These are phyloP conservation scores for Paulownia fortunei DNA, from an alignment of 257 asterid genomes.

Conservation along the genomic window DNA sequence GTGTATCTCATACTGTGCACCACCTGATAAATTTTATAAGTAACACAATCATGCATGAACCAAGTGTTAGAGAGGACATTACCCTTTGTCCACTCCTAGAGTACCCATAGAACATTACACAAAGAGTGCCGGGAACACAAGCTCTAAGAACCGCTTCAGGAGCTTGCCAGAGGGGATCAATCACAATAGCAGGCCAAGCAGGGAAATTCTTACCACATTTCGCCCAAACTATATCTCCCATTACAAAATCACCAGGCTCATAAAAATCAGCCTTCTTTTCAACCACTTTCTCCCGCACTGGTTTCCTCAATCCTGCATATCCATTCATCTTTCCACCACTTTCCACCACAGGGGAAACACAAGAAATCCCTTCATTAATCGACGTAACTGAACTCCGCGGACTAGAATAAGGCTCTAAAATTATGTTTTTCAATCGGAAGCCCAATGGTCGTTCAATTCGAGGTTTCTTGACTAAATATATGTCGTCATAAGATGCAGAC, in stretches of 20 bases:
- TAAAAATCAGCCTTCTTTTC: constrained; percentile 59
- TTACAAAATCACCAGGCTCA: constrained; percentile 62
- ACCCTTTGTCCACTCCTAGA: constrained; percentile 81
- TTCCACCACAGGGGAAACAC: constrained; percentile 49
- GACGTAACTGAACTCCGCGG: constrained; percentile 67
- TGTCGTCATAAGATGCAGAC: constrained; percentile 33
- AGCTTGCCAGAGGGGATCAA: constrained; percentile 80
- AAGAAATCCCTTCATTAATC: constrained; percentile 48
- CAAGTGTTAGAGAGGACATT: constrained; percentile 30
- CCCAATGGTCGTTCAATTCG: constrained; percentile 33
- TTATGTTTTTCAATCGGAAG: constrained; percentile 41
- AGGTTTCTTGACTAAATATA: constrained; percentile 50
- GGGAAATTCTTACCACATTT: constrained; percentile 86
- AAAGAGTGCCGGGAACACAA: constrained; percentile 73
- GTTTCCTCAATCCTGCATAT: constrained; percentile 36
- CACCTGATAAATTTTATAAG: neutral
- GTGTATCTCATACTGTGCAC: neutral
- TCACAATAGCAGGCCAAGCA: constrained; percentile 96
- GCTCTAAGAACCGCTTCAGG: constrained; percentile 82
- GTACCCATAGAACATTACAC: constrained; percentile 94
- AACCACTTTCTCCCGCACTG: constrained; percentile 44
- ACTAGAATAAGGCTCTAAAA: constrained; percentile 48
- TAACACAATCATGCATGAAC: constrained; percentile 18
- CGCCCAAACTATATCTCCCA: constrained; percentile 92
- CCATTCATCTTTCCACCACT: constrained; percentile 38